These are phyloP conservation scores for Trichoderma harzianum DNA, from an alignment of 2,329 filamentous ascomycete species.

Conservation along the genomic window DNA sequence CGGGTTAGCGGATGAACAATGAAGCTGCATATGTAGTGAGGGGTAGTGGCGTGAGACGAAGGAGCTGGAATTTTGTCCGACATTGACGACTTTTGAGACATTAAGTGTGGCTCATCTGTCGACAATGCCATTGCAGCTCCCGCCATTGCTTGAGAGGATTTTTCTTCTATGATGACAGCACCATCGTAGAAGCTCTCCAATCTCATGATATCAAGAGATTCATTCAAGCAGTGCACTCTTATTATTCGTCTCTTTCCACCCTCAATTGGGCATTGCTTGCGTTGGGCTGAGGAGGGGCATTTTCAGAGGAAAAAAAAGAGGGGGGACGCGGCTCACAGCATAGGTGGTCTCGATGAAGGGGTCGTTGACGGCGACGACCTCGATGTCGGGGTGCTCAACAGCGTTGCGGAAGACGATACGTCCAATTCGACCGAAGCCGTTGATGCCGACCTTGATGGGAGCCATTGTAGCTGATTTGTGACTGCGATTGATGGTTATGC, in stretches of 20 bases:
- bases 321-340: conserved; percentile 66
- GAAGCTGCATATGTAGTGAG: not conserved
- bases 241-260: not conserved
- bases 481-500: conserved; percentile 18
- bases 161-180: not conserved
- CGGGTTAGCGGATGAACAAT: not conserved
- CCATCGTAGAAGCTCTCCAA: not conserved
- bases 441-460: conserved; percentile 83
- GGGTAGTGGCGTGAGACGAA: not conserved
- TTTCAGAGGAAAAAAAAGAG: not conserved
- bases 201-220: not conserved
- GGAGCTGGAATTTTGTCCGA: not conserved
- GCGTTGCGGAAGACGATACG: conserved; percentile 99
- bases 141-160: not conserved
- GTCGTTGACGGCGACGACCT: conserved; percentile 97
- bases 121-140: not conserved
- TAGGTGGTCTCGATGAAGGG: conserved; percentile 98
- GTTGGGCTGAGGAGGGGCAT: conserved; percentile 12
- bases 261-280: not conserved
- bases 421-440: conserved; percentile 99
- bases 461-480: conserved; percentile 12
- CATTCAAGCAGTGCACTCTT: not conserved
- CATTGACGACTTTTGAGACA: not conserved
- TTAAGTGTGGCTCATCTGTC: not conserved
- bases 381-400: conserved; percentile 81